A percentile compares a stretch with the other conserved stretches of the same genome.
Evolutionary conservation across 352 stramenopile species (phyloP).

Genomic region (Phytopythium boreale): DNA sequence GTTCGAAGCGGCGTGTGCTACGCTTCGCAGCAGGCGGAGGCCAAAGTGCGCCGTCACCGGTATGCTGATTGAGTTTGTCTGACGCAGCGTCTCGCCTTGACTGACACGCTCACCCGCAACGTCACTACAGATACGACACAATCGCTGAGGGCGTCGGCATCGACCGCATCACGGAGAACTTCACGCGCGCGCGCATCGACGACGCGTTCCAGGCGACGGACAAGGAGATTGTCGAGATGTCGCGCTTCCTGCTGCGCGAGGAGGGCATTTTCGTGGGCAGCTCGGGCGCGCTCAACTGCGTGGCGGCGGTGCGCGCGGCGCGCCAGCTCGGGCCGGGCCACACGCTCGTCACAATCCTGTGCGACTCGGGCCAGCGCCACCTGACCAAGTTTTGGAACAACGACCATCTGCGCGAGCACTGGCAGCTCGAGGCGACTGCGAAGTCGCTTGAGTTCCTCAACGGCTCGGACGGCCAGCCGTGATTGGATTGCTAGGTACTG

Average conservation of each 20-base stretch:
- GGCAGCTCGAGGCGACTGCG: conserved; percentile 54
- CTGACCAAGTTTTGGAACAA: conserved; percentile 89
- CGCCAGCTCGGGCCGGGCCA: conserved; percentile 76
- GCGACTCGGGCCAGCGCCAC: conserved; percentile 88
- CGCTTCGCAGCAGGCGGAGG: conserved; percentile 92
- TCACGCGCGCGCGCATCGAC: conserved; percentile 88
- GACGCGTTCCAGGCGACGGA: conserved; percentile 89
- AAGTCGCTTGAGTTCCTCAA: conserved; percentile 72
- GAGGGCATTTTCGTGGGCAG: conserved; percentile 97
- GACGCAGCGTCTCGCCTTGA: not conserved
- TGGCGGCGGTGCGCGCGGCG: conserved; percentile 70
- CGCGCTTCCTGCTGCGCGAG: conserved; percentile 92
- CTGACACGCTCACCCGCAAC: not conserved
- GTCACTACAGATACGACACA: conserved; percentile 92
- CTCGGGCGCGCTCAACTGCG: conserved; percentile 85
- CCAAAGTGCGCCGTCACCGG: conserved; percentile 89
- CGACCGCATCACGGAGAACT: conserved; percentile 97
- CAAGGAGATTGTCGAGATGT: conserved; percentile 97
- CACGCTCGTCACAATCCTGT: conserved; percentile 85
- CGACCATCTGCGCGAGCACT: conserved; percentile 64
- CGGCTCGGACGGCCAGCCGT: conserved; percentile 63
- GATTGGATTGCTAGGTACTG: not conserved
- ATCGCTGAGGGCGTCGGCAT: conserved; percentile 98
- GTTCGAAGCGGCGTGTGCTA: conserved; percentile 95
- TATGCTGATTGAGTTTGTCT: conserved; percentile 9